These are phyloP conservation scores for sunflower (Helianthus annuus) DNA, from an alignment of 129 eudicot species.

Conservation along the genomic window HanXRQr2.0-SUNRISE NC_035446.2:23131747-23132246, in stretches of 20 bases:
- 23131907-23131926: slow-evolving; percentile 60
- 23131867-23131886: slow-evolving; percentile 51
- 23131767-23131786: too few relatives aligned
- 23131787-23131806: too few relatives aligned
- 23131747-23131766: too few relatives aligned
- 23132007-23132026: slow-evolving; percentile 36
- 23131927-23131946: slow-evolving; percentile 49
- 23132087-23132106: slow-evolving; percentile 79
- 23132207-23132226: too few relatives aligned
- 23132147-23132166: not conserved
- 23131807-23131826: not conserved
- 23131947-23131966: slow-evolving; percentile 62
- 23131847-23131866: not conserved
- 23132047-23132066: slow-evolving; percentile 5
- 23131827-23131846: slow-evolving; percentile 11
- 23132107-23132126: too few relatives aligned
- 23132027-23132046: slow-evolving; percentile 24
- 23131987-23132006: slow-evolving; percentile 68
- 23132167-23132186: too few relatives aligned
- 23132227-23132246: too few relatives aligned
- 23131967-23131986: slow-evolving; percentile 68
- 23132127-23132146: slow-evolving; percentile 3
- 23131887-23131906: slow-evolving; percentile 55
- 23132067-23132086: slow-evolving; percentile 52
- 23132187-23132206: too few relatives aligned